Conservation (phyloP, 108 stramenopile species). For the Mayamaea pseudoterrestris region DNA sequence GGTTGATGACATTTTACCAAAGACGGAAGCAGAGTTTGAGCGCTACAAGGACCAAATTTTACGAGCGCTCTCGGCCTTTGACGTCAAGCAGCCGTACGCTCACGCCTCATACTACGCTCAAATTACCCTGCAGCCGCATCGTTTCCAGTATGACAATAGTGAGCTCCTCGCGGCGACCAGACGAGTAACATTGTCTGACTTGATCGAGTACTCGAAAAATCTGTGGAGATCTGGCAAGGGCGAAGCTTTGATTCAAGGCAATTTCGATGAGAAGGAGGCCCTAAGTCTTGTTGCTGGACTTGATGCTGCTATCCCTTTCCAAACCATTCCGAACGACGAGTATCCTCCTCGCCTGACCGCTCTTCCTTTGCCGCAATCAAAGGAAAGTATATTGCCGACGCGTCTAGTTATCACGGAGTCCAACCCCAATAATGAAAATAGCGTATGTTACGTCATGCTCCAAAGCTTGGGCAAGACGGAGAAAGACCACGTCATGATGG, state of each 20-base stretch:
- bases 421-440: slow-evolving; percentile 62
- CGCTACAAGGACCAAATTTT: slow-evolving; percentile 67
- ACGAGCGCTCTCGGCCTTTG: slow-evolving; percentile 39
- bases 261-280: slow-evolving; percentile 60
- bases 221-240: slow-evolving; percentile 68
- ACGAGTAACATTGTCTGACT: slow-evolving; percentile 27
- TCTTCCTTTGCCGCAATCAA: slow-evolving; percentile 29
- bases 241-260: slow-evolving; percentile 71
- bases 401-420: slow-evolving; percentile 53
- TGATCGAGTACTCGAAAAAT: slow-evolving; percentile 36
- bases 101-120: slow-evolving; percentile 52
- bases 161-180: slow-evolving; percentile 38
- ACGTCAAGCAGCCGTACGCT: slow-evolving; percentile 73
- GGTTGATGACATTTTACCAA: slow-evolving; percentile 44
- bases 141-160: slow-evolving; percentile 45
- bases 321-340: slow-evolving; percentile 39
- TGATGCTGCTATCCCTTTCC: slow-evolving; percentile 54
- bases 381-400: slow-evolving; percentile 14
- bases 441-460: slow-evolving; percentile 50
- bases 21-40: slow-evolving; percentile 63
- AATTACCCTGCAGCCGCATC: slow-evolving; percentile 36
- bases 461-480: slow-evolving; percentile 50
- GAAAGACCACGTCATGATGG: slow-evolving; percentile 61
- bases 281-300: slow-evolving; percentile 44
- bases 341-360: slow-evolving; percentile 47